These are phyloP conservation scores for Calocybe cyanea DNA, from an alignment of 768 basidiomycete genomes.

Conservation along the genomic window DNA sequence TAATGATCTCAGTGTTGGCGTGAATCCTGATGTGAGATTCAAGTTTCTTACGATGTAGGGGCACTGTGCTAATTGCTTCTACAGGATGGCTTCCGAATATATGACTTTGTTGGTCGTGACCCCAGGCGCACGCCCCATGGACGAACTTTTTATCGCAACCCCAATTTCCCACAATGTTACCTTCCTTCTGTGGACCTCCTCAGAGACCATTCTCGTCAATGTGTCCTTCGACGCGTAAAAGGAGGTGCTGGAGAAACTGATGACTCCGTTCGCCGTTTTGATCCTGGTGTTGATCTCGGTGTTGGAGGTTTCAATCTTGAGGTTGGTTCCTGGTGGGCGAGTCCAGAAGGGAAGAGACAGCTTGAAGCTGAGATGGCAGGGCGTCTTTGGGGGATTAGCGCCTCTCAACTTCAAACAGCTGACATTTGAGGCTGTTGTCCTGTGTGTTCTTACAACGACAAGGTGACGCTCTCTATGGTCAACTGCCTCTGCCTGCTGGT, in stretches of 20 bases:
- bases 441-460: no score
- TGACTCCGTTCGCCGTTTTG: constrained; percentile 7
- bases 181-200: constrained; percentile 20
- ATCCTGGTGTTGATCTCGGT: constrained; percentile 17
- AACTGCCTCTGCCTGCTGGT: no score
- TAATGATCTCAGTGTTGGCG: constrained; percentile 14
- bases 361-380: constrained; percentile 17
- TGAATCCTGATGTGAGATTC: constrained; percentile 18
- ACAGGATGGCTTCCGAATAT: constrained; percentile 9
- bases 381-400: no score
- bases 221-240: constrained; percentile 18
- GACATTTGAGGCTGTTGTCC: no score
- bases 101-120: constrained; percentile 8
- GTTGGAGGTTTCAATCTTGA: constrained; percentile 13
- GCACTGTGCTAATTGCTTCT: no score
- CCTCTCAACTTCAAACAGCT: no score
- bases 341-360: constrained; percentile 15
- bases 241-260: constrained; percentile 10
- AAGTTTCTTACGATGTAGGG: no score
- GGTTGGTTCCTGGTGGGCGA: constrained; percentile 15
- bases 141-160: constrained; percentile 7
- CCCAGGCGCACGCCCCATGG: constrained; percentile 4
- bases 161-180: constrained; percentile 11
- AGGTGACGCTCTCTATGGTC: no score
- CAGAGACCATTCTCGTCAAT: constrained; percentile 20